Percentiles rank a stretch among this genome's conserved stretches.
phyloP scores from a whole-genome alignment of 805 yeast species.

The Phaffomyces antillensis region DNA sequence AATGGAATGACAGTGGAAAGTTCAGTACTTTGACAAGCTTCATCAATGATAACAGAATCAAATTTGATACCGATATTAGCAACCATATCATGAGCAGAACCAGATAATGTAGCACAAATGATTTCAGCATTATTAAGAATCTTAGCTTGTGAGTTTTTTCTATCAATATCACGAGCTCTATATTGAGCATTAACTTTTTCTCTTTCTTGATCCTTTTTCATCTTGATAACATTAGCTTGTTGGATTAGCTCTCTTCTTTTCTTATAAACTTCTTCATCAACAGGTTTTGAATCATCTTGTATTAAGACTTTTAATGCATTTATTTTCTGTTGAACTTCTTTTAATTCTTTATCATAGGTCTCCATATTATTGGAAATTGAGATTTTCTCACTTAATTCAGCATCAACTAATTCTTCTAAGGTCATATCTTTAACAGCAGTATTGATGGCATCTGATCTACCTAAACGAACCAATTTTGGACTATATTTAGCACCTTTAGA shows the following conservation, averaged over 20 bases:
- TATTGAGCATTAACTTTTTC: conserved; percentile 61
- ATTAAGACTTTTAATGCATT: conserved; percentile 22
- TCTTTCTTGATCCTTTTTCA: conserved; percentile 68
- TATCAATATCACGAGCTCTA: conserved; percentile 72
- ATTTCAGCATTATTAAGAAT: conserved; percentile 71
- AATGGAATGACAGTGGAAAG: conserved; percentile 86
- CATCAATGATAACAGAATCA: conserved; percentile 90
- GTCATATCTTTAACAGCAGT: conserved; percentile 76
- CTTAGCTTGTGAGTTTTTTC: conserved; percentile 66
- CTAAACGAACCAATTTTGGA: conserved; percentile 78
- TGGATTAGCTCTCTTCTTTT: conserved; percentile 50
- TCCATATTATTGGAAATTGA: conserved; percentile 32
- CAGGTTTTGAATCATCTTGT: conserved; percentile 20
- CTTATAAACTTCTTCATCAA: conserved; percentile 43
- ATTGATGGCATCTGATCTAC: conserved; percentile 83
- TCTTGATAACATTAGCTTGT: conserved; percentile 62
- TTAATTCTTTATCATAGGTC: conserved; percentile 42
- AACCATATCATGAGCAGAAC: conserved; percentile 86
- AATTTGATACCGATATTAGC: conserved; percentile 69
- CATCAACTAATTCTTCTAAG: conserved; percentile 78
- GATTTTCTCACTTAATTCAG: conserved; percentile 19
- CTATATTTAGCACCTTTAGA: conserved; percentile 43
- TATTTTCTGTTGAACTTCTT: conserved; percentile 9
- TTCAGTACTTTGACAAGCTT: conserved; percentile 97
- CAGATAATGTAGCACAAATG: conserved; percentile 88